Evolutionary conservation across 1,139 yeast species (phyloP), one percentile per base, ranked within the genome.

Genomic region (Blastobotrys illinoisensis): DNA sequence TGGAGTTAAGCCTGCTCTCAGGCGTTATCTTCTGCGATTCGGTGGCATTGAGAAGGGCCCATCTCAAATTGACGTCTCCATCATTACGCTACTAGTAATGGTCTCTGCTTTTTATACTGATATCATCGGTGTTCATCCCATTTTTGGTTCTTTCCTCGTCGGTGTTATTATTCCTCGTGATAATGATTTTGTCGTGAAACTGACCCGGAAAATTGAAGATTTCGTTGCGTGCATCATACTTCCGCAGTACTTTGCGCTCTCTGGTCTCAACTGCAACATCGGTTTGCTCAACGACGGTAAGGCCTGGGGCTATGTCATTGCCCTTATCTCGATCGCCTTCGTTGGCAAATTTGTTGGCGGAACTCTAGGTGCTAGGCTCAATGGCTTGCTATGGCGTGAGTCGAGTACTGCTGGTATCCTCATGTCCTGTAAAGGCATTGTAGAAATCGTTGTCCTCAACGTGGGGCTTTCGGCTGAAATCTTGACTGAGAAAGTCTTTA

Each of bases 341-440:
- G 62, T 79, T 16, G 86, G 88, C 13, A 87, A 87, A 64, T 70
- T 86, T 7, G 61, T 73, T 44, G 90, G 93, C 14, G 93, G 93
- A 1, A 72, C 81, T 47, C 57, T 83, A 9, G 84, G 86, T 46
- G 85, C 90, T 1, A 81, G 77, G 61, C 61, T 81, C 44, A 79
- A 79, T 65, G 86, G 86, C 2, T 71, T 86, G 51, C 74, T 76
- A 50, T 83, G 86, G 85, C 78, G 89, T 64, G 93, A 86, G 66
- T 80, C 89, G 1, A 68, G 83, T 40, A 78, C 90, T 1, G 91
- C 86, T 40, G 95, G 95, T 53, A 79, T 85, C n/a, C 76, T 87
- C 62, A 86, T 87, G 93, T 85, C 91, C 9, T 87, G 95, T 76
- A 87, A 87, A 68, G 95, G 95, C 70, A 85, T 86, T 60, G 91